Percentiles rank a stretch among this genome's conserved stretches.
Evolutionary conservation across 345 rosid species (phyloP).

Genomic region (Luvunga scandens): DNA sequence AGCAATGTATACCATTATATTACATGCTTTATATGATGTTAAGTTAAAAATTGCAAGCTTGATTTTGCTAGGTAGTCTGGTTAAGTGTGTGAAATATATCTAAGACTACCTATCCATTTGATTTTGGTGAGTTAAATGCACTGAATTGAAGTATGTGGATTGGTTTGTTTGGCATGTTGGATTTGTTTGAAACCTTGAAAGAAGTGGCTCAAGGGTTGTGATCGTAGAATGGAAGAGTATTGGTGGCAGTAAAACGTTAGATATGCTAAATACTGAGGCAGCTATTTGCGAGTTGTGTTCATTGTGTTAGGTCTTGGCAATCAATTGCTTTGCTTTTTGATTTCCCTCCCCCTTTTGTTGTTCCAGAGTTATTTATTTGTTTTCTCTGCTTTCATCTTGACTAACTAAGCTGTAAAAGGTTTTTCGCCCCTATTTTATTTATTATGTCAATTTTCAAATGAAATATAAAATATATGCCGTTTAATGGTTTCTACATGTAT

Average conservation of each 20-base stretch:
- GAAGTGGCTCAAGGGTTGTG: neutral
- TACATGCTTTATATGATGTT: neutral
- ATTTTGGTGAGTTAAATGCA: neutral
- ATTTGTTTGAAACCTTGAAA: neutral
- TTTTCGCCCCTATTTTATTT: neutral
- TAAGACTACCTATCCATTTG: neutral
- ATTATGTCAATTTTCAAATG: neutral
- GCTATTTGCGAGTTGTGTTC: neutral
- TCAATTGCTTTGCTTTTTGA: neutral
- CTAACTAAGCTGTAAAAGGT: neutral
- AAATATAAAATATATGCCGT: neutral
- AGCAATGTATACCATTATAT: neutral
- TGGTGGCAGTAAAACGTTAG: neutral
- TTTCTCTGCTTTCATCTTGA: neutral
- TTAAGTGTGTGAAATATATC: neutral
- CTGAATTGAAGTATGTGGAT: neutral
- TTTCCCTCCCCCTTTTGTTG: neutral
- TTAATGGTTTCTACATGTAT: neutral
- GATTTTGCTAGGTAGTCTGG: neutral
- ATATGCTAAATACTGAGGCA: neutral
- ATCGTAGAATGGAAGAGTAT: neutral
- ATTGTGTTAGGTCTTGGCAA: neutral
- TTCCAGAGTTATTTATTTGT: neutral
- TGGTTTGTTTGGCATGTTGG: neutral
- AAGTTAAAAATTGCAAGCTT: neutral